A percentile compares a stretch with the other conserved stretches of the same genome.
These are phyloP conservation scores for Volvox carteri DNA, from an alignment of 163 green algal species.

Conservation along the genomic window DNA sequence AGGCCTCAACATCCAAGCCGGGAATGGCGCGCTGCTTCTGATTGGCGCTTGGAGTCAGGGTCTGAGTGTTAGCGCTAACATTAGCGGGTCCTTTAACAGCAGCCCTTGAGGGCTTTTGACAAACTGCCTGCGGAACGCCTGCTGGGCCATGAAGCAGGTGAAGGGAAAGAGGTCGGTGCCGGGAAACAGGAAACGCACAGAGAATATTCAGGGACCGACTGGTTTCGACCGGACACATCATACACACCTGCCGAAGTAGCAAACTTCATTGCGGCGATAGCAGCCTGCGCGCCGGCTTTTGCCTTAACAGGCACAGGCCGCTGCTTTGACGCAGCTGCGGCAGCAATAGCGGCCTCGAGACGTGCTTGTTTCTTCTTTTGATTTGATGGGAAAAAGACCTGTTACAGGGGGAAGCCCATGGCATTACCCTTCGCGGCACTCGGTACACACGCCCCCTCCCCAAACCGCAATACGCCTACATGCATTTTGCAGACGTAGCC, in stretches of 20 bases:
- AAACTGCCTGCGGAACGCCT: neutral
- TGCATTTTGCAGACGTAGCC: constrained; percentile 56
- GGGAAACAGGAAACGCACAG: too few relatives aligned
- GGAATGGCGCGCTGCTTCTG: neutral
- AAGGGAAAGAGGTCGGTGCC: neutral
- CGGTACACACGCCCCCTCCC: neutral
- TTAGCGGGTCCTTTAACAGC: neutral
- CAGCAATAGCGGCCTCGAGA: neutral
- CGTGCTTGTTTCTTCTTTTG: constrained; percentile 35
- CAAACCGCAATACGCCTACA: neutral
- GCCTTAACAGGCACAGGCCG: neutral
- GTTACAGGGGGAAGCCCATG: too few relatives aligned
- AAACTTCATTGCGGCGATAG: constrained; percentile 8
- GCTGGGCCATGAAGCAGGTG: too few relatives aligned
- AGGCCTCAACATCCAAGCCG: neutral
- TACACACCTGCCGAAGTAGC: constrained; percentile 3
- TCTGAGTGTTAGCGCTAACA: neutral
- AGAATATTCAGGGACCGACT: too few relatives aligned
- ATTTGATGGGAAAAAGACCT: constrained; percentile 30
- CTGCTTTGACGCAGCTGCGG: neutral
- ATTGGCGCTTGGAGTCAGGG: neutral
- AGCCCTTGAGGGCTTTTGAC: neutral
- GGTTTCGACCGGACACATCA: too few relatives aligned
- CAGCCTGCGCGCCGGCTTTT: constrained; percentile 8
- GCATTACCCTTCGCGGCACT: too few relatives aligned